These are phyloP conservation scores for Acacia confusa DNA, from an alignment of 306 rosid species.

Conservation along the genomic window DNA sequence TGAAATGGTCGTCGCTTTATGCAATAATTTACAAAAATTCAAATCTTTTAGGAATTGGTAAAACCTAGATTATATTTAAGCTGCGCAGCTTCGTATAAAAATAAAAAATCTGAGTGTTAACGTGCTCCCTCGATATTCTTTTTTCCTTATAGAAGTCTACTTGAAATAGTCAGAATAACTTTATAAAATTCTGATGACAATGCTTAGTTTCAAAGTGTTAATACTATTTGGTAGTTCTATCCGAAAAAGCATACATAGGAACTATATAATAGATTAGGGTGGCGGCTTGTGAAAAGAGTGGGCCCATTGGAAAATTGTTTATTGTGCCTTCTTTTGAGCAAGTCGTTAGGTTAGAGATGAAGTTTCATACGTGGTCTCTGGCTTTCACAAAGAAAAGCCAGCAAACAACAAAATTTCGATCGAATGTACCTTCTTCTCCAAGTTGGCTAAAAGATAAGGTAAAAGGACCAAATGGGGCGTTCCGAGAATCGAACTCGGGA, in stretches of 20 bases:
- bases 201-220: background rate
- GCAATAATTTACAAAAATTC: background rate
- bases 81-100: background rate
- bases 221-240: background rate
- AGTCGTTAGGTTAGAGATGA: background rate
- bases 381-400: background rate
- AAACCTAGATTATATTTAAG: background rate
- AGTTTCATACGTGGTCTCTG: background rate
- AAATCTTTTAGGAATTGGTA: background rate
- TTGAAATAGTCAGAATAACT: slow-evolving; percentile 3
- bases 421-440: background rate
- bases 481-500: slow-evolving; percentile 60
- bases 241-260: too few species aligned
- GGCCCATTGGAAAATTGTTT: background rate
- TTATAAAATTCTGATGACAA: background rate
- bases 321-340: background rate
- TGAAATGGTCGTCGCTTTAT: background rate
- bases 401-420: too few species aligned
- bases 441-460: background rate
- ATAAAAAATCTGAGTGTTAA: background rate
- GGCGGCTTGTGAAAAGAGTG: background rate
- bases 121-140: background rate
- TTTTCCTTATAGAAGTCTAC: background rate
- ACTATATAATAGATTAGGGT: background rate
- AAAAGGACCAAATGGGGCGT: slow-evolving; percentile 27